Evolutionary conservation across 2,329 filamentous ascomycete species (phyloP), one percentile per base, ranked within the genome.

Genomic region (Fusarium pseudoanthophilum): DNA sequence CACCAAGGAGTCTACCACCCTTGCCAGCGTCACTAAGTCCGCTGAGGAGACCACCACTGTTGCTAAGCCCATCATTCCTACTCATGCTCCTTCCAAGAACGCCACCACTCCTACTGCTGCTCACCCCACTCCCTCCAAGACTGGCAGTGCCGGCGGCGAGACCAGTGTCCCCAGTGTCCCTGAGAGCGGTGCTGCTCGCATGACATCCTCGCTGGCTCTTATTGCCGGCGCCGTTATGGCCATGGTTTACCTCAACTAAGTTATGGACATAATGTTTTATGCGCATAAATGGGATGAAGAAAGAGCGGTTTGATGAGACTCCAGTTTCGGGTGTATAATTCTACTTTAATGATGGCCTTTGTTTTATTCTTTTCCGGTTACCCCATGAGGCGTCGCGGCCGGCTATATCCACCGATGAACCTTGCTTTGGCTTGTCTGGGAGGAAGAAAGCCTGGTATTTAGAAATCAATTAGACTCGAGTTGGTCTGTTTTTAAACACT

Each of bases 141-240:
- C 73, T 32, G 60, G 64, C 18, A 64, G 65, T 56, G 61, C 62
- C 10, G 66, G 57, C n/a, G 26, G 34, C 14, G 30, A 66, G 39
- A 55, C 60, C 11, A 55, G 71, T 39, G 65, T 73, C 51, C 77
- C 78, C 53, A 79, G 73, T 42, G 69, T 79, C 46, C 77, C 80
- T 30, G 73, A 74, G 73, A 78, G 70, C 73, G 77, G 75, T 69
- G 81, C 80, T 57, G 72, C 67, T 62, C 79, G 75, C 64, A 71
- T 81, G 58, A 77, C 78, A 42, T 79, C 81, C 40, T 78, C 79
- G 37, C 61, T 82, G 63, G 79, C 77, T 51, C 78, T 82, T 30
- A 73, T 82, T 66, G 79, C 78, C 24, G 81, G 78, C 71, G 82
- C 77, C 61, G 74, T 79, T 62, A 79, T 79, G 57, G 82, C 79